phyloP scores from a whole-genome alignment of 805 yeast species.

The Danielia oregonensis region DNA sequence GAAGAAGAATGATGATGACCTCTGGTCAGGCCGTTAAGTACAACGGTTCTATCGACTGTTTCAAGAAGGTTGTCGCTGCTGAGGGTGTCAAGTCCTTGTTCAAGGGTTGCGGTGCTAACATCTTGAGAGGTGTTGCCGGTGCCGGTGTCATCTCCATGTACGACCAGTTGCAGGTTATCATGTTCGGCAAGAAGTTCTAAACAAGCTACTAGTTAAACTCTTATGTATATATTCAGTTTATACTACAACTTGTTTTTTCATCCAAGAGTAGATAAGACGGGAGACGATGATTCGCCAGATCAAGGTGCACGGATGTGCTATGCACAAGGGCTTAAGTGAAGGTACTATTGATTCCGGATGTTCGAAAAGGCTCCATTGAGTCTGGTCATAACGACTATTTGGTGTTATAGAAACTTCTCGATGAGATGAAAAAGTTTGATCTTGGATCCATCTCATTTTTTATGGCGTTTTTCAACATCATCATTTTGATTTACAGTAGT shows the following conservation, averaged over 20 bases:
- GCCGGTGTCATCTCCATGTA: slow-evolving; percentile 98
- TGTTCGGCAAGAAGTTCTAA: slow-evolving; percentile 91
- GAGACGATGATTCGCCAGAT: too few species aligned
- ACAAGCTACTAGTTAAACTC: slow-evolving; percentile 13
- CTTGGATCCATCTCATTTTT: too few species aligned
- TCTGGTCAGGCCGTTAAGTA: slow-evolving; percentile 98
- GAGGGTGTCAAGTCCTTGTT: slow-evolving; percentile 91
- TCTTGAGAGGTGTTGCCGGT: slow-evolving; percentile 99
- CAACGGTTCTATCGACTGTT: slow-evolving; percentile 92
- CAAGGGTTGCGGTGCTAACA: slow-evolving; percentile 99
- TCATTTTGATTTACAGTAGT: too few species aligned
- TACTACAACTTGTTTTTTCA: slow-evolving; percentile 10
- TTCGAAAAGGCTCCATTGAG: too few species aligned
- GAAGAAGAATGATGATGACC: slow-evolving; percentile 99
- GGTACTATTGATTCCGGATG: too few species aligned
- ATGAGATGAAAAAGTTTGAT: too few species aligned
- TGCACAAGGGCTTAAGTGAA: too few species aligned
- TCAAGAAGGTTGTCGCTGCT: slow-evolving; percentile 87
- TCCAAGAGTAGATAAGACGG: too few species aligned
- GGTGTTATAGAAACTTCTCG: too few species aligned
- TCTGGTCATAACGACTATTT: too few species aligned
- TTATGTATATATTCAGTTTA: slow-evolving; percentile 16
- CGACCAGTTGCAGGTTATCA: slow-evolving; percentile 92
- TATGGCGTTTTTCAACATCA: too few species aligned
- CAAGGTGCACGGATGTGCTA: too few species aligned